phyloP scores from a whole-genome alignment of 2,329 filamentous ascomycete genomes.

The Taxawa tesnikishii region DNA sequence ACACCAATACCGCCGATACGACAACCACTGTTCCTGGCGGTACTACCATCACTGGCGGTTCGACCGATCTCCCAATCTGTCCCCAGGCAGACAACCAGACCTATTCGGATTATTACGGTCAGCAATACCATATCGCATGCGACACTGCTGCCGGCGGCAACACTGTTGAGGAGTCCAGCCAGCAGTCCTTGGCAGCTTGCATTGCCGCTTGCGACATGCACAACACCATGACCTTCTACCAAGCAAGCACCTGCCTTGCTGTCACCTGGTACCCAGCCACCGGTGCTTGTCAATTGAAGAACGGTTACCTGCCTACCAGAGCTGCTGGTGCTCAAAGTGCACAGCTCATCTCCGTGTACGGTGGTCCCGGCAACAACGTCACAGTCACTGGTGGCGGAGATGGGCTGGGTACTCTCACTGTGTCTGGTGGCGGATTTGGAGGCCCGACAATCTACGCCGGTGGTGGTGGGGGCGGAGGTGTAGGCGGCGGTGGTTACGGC shows the following conservation, averaged over 20 bases:
- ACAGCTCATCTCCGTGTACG: conserved; percentile 9
- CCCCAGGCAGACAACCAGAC: conserved; percentile 12
- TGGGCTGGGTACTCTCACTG: conserved; percentile 5
- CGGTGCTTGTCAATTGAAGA: conserved; percentile 16
- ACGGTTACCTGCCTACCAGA: conserved; percentile 6
- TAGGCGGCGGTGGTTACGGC: conserved; percentile 1
- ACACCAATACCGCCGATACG: no score
- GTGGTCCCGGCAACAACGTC: conserved; percentile 9
- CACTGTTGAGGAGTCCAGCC: conserved; percentile 12
- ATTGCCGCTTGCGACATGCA: conserved; percentile 20
- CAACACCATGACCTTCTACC: conserved; percentile 14
- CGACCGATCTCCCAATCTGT: conserved; percentile 13
- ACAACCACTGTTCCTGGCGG: no score
- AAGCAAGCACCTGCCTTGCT: conserved; percentile 13
- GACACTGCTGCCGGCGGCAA: conserved; percentile 11
- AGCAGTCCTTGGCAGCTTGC: conserved; percentile 13
- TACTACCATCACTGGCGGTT: conserved; percentile 3
- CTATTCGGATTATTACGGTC: conserved; percentile 14
- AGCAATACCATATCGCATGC: conserved; percentile 16
- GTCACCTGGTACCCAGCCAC: conserved; percentile 12
- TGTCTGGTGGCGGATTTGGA: no score
- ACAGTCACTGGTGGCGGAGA: conserved; percentile 5
- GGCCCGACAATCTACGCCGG: neutral
- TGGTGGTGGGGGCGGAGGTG: conserved; percentile 4
- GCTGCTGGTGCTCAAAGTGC: conserved; percentile 9